Percentiles rank a stretch among this genome's conserved stretches.
phyloP scores from a whole-genome alignment of 2,329 filamentous ascomycete species.

The Exophiala sideris region DNA sequence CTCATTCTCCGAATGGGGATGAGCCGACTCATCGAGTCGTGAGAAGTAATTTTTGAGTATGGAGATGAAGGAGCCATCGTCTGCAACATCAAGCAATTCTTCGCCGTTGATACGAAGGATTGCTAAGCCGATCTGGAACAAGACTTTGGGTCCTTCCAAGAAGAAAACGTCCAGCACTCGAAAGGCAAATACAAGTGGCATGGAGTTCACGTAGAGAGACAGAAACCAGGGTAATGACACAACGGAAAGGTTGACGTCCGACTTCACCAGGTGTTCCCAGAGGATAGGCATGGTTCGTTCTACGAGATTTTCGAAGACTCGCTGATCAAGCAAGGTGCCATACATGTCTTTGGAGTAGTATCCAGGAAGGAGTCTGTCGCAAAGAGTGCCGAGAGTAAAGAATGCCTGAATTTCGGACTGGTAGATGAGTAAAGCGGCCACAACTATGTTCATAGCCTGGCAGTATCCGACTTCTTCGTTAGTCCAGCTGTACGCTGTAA shows the following conservation, averaged over 20 bases:
- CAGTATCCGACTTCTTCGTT: slow-evolving; percentile 96
- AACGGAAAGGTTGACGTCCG: slow-evolving; percentile 93
- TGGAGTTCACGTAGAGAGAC: slow-evolving; percentile 97
- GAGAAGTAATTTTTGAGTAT: slow-evolving; percentile 94
- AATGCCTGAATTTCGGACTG: slow-evolving; percentile 96
- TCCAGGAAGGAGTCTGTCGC: slow-evolving; percentile 86
- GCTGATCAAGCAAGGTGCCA: slow-evolving; percentile 91
- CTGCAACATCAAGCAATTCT: slow-evolving; percentile 84
- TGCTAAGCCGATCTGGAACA: slow-evolving; percentile 96
- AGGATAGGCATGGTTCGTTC: slow-evolving; percentile 98
- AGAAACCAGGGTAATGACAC: slow-evolving; percentile 98
- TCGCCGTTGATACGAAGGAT: slow-evolving; percentile 97
- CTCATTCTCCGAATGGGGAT: slow-evolving; percentile 91
- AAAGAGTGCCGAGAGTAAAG: slow-evolving; percentile 85
- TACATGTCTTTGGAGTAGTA: slow-evolving; percentile 99
- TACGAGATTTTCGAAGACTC: slow-evolving; percentile 96
- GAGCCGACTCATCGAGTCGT: slow-evolving; percentile 88
- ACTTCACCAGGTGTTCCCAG: slow-evolving; percentile 97
- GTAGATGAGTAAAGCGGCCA: slow-evolving; percentile 96
- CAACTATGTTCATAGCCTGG: slow-evolving; percentile 99
- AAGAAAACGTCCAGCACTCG: slow-evolving; percentile 97
- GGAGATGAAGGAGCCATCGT: slow-evolving; percentile 95
- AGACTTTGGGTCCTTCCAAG: slow-evolving; percentile 91
- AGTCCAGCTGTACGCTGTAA: slow-evolving; percentile 97
- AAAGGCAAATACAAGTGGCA: slow-evolving; percentile 97